Evolutionary conservation across 2,329 filamentous ascomycete species (phyloP).

Genomic region (Trichoderma citrinoviride): DNA sequence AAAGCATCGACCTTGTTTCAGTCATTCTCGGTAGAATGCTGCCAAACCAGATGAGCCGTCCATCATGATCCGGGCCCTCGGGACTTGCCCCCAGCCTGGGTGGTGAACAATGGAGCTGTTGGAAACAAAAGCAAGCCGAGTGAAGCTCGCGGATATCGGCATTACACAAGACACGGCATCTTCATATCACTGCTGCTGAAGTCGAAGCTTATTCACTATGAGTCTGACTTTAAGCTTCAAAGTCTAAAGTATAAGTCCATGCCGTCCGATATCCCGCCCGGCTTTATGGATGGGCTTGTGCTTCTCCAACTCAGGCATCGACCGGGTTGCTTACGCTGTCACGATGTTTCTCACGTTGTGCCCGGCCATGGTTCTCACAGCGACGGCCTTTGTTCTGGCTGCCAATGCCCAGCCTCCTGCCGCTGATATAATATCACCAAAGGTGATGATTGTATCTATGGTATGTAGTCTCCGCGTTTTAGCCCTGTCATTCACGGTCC

Average conservation of each 20-base stretch:
- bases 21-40: not conserved
- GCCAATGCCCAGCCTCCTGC: not conserved
- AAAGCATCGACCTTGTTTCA: not conserved
- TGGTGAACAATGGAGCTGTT: not conserved
- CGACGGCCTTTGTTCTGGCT: not conserved
- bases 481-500: no score
- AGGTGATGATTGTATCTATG: constrained; percentile 62
- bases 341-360: not conserved
- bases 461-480: constrained; percentile 37
- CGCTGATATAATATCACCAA: constrained; percentile 45
- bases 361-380: not conserved
- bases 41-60: not conserved
- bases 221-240: constrained; percentile 13
- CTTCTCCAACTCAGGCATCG: not conserved
- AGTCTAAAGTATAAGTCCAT: not conserved
- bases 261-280: not conserved
- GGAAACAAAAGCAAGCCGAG: not conserved
- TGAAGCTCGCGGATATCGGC: not conserved
- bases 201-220: not conserved
- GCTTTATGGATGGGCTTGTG: not conserved
- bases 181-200: not conserved
- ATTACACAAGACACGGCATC: not conserved
- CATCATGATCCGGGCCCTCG: not conserved
- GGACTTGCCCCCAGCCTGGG: not conserved
- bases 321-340: not conserved